Base-by-base conservation (phyloP, 257 asterid genomes). In the Dorcoceras hygrometricum region DNA sequence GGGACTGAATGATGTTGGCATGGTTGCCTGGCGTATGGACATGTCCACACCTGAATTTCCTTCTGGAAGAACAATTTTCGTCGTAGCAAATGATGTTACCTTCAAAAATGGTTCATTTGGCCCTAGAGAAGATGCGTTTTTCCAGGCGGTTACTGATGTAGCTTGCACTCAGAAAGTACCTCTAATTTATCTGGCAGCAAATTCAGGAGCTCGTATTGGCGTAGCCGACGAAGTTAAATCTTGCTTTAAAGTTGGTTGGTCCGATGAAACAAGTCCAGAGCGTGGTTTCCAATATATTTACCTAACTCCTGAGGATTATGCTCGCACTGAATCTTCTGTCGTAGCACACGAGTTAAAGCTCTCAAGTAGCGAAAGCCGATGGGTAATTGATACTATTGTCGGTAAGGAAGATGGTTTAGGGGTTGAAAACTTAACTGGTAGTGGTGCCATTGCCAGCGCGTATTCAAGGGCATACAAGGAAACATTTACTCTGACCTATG, bases 141-240 rank as follows among this genome's bases (percentile, higher is more conserved):
- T 94, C 69, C 87, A 87, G 80, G 98, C 96, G 2, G 97, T 89
- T 71, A 89, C 98, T 8, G 84, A 87, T 61, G 58, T 88, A 39
- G 98, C 99, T 58, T 94, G 99, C 53, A 18, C 79, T 12, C 84
- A 77, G 71, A 90, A 89, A 70, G 74, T 94, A 67, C 99, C 99
- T 62, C 90, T 94, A 39, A 84, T 94, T 71, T 94, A 94, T 75
- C 86, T 94, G 24, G 98, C 99, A 20, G 99, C 98, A 56, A 94
- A 94, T 81, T 86, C 99, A 0, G 99, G 99, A 23, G 99, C 99
- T 25, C 97, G 99, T n/a, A 91, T 94, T 61, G 98, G 96, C 51
- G 93, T 89, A 5, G 98, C 99, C 1, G 99, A 94, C 78, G 99
- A 94, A 79, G 96, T 94, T 20, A 94, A 94, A 61, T 88, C 96